A percentile compares a stretch with the other conserved stretches of the same genome.
Evolutionary conservation across 2,329 filamentous ascomycete genomes (phyloP).

Genomic region (Fonsecaea erecta): DNA sequence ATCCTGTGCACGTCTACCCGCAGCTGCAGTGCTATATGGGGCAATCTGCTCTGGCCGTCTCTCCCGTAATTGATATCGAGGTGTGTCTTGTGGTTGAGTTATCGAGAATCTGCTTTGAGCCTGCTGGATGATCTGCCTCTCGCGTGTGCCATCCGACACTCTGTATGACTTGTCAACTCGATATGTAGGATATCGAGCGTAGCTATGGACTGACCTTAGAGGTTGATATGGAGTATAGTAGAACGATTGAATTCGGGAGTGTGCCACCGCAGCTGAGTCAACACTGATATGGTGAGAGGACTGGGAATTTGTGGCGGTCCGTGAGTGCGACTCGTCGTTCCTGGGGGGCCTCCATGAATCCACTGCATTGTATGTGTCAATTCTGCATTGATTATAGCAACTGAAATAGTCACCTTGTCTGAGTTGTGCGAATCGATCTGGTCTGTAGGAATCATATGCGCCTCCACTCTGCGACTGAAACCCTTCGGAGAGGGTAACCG

Average conservation of each 20-base stretch:
- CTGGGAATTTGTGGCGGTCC: conserved; percentile 19
- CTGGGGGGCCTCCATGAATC: conserved; percentile 37
- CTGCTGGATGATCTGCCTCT: conserved; percentile 26
- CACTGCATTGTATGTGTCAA: conserved; percentile 37
- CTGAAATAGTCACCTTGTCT: conserved; percentile 35
- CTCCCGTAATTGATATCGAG: conserved; percentile 22
- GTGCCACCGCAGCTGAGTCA: not conserved
- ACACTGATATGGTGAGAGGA: not conserved
- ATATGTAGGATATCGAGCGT: conserved; percentile 36
- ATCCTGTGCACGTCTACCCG: not conserved
- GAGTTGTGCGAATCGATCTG: not conserved
- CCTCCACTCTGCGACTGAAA: not conserved
- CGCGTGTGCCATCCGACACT: conserved; percentile 24
- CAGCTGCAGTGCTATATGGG: conserved; percentile 16
- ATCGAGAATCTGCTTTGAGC: not conserved
- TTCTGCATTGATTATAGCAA: conserved; percentile 19
- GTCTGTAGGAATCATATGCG: not conserved
- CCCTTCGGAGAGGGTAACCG: not conserved
- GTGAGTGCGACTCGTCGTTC: conserved; percentile 28
- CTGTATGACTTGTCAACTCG: conserved; percentile 38
- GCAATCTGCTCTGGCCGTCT: conserved; percentile 23
- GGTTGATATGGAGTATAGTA: conserved; percentile 24
- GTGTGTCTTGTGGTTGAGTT: not conserved
- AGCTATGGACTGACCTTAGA: conserved; percentile 36
- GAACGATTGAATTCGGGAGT: not conserved